These are phyloP conservation scores for Leccinum solheimii DNA, from an alignment of 1,284 basidiomycete species.

Conservation along the genomic window DNA sequence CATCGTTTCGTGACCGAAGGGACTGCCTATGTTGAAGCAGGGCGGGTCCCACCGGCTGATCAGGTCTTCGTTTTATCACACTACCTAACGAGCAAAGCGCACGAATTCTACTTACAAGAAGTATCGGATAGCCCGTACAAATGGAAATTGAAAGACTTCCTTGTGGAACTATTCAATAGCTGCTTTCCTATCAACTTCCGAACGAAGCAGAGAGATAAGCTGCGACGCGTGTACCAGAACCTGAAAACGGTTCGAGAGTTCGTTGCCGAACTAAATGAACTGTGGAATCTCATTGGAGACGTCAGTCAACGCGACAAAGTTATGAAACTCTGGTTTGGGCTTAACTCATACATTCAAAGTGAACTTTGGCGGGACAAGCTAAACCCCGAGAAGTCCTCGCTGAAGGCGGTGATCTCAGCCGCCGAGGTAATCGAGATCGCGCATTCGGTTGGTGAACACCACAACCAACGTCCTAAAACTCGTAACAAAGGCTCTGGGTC, in stretches of 20 bases:
- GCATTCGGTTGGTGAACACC: conserved; percentile 11
- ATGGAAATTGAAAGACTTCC: conserved; percentile 28
- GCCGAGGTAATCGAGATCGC: too few relatives aligned
- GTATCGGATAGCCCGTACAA: conserved; percentile 27
- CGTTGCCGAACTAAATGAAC: conserved; percentile 23
- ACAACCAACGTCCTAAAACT: background rate
- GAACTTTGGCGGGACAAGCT: too few relatives aligned
- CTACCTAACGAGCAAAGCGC: conserved; percentile 38
- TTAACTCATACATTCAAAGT: too few relatives aligned
- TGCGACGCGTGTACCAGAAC: conserved; percentile 29
- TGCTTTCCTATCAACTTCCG: conserved; percentile 32
- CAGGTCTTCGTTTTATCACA: conserved; percentile 31
- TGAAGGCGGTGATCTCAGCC: too few relatives aligned
- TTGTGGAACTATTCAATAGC: conserved; percentile 32
- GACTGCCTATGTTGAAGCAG: background rate
- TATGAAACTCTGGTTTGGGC: conserved; percentile 37
- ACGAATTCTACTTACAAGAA: conserved; percentile 40
- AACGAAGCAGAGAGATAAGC: background rate
- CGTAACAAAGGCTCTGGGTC: conserved; percentile 26
- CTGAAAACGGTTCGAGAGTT: conserved; percentile 25
- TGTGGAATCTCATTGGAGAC: conserved; percentile 31
- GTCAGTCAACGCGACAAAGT: conserved; percentile 29
- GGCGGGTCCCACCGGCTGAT: background rate
- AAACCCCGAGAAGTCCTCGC: too few relatives aligned
- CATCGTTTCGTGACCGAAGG: background rate